Evolutionary conservation across 352 stramenopile genomes (phyloP), one percentile per base, ranked within the genome.

Genomic region (Phytopythium delawarense): DNA sequence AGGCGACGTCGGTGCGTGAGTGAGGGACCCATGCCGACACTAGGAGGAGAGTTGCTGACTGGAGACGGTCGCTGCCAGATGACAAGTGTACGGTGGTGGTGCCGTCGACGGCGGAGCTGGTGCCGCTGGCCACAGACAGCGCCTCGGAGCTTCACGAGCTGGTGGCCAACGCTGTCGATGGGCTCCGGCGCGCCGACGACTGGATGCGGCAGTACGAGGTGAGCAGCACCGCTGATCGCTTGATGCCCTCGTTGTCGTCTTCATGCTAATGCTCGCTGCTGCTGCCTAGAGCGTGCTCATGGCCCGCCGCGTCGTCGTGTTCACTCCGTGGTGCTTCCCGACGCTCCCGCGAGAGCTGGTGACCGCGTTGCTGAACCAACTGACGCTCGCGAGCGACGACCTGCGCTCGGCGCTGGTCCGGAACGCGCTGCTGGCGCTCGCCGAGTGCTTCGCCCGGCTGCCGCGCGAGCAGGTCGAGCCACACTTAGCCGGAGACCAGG

Each of bases 121-220:
- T 57, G 1, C 64, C 75, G 9, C 60, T 81, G 18, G 21, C 52
- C 12, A 53, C 64, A 0, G 61, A 75, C 25, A 53, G 76, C 16
- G 65, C 66, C 21, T 61, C 55, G 8, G 66, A 70, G 16, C 23
- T 85, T 1, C 62, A 74, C 30, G 52, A 56, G 9, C 64, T 89
- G 60, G 57, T 60, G 7, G 70, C 52, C 28, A 59, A 40, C 32
- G 55, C 52, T 34, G 45, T 39, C n/a, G 25, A 44, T 16, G 54
- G 37, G 0, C 23, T 63, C 7, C 21, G 50, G 34, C 21, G 62
- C 25, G 44, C 71, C 39, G 64, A 73, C 18, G 76, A 91, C 61
- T 92, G 83, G 83, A 44, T 83, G 23, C 56, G 81, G 34, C 75
- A 89, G 48, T 82, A 92, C 51, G 81, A 89, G 60, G 81, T 60